A percentile compares a stretch with the other conserved stretches of the same genome.
These are phyloP conservation scores for Euphorbia celastroides DNA, from an alignment of 441 rosid species.

Conservation along the genomic window DNA sequence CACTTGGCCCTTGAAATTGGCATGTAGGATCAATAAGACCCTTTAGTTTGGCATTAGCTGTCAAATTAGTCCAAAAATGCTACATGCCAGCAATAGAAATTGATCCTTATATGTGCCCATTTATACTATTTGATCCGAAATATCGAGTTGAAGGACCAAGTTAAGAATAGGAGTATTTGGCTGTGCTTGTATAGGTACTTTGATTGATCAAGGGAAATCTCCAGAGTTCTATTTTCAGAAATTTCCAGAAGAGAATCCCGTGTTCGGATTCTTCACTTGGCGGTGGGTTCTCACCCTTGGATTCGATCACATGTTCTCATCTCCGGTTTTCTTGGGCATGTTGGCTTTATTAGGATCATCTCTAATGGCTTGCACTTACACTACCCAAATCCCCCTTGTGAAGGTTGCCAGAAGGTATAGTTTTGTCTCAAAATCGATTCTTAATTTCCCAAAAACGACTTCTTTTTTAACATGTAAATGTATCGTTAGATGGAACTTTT, in stretches of 20 bases:
- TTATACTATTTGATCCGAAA: too few species aligned
- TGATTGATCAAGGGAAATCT: slow-evolving; percentile 84
- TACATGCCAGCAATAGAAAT: too few species aligned
- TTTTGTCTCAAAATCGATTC: slow-evolving; percentile 6
- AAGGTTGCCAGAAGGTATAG: slow-evolving; percentile 92
- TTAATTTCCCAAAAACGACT: slow-evolving; percentile 3
- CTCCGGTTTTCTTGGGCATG: slow-evolving; percentile 81
- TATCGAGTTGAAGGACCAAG: too few species aligned
- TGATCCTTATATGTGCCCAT: too few species aligned
- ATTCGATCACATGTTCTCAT: slow-evolving; percentile 83
- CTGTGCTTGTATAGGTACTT: slow-evolving; percentile 45
- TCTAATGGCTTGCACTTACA: slow-evolving; percentile 90
- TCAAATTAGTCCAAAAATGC: too few species aligned
- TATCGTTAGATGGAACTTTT: slow-evolving; percentile 69
- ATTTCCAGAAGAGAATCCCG: slow-evolving; percentile 78
- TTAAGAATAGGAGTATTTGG: not conserved
- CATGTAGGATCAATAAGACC: too few species aligned
- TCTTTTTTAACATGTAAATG: slow-evolving; percentile 10
- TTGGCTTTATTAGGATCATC: slow-evolving; percentile 65
- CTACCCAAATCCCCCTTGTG: slow-evolving; percentile 85
- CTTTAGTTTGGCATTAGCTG: too few species aligned
- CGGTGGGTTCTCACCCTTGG: slow-evolving; percentile 83
- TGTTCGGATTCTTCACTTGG: slow-evolving; percentile 90
- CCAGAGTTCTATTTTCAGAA: slow-evolving; percentile 69
- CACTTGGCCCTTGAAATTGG: too few species aligned